A percentile compares a stretch with the other conserved stretches of the same genome.
phyloP scores from a whole-genome alignment of 345 rosid species.

The Heritiera fomes region DNA sequence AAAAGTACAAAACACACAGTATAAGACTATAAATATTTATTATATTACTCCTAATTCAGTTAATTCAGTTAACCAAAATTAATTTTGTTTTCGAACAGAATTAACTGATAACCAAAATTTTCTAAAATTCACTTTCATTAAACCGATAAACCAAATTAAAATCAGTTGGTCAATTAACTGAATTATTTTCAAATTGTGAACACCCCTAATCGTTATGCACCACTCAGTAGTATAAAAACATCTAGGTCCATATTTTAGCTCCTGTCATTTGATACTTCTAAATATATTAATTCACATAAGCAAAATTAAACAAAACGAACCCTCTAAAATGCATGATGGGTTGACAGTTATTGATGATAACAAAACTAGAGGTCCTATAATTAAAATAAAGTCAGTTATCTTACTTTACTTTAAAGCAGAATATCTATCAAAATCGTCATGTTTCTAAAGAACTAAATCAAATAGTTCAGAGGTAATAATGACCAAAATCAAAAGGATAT shows the following conservation, averaged over 20 bases:
- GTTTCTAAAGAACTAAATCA: not conserved
- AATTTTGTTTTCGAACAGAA: no score
- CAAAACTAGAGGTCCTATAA: not conserved
- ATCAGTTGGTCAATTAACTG: no score
- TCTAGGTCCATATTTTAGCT: not conserved
- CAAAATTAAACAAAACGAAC: constrained; percentile 2
- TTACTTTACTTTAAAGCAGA: not conserved
- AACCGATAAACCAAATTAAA: no score
- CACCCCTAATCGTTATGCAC: not conserved
- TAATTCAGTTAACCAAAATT: no score
- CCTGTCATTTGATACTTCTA: not conserved
- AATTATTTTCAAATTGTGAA: no score
- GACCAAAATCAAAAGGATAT: not conserved
- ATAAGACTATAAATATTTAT: no score
- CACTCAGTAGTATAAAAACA: not conserved
- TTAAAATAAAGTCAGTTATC: not conserved
- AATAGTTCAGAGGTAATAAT: not conserved
- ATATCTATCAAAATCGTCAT: not conserved
- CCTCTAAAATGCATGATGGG: not conserved
- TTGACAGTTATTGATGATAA: not conserved
- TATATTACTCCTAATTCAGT: no score
- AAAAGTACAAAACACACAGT: no score
- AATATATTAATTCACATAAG: not conserved
- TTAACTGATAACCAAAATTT: no score
- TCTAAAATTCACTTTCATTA: no score